These are phyloP conservation scores for Trichosporon sp. DNA, from an alignment of 1,284 basidiomycete genomes.

Conservation along the genomic window DNA sequence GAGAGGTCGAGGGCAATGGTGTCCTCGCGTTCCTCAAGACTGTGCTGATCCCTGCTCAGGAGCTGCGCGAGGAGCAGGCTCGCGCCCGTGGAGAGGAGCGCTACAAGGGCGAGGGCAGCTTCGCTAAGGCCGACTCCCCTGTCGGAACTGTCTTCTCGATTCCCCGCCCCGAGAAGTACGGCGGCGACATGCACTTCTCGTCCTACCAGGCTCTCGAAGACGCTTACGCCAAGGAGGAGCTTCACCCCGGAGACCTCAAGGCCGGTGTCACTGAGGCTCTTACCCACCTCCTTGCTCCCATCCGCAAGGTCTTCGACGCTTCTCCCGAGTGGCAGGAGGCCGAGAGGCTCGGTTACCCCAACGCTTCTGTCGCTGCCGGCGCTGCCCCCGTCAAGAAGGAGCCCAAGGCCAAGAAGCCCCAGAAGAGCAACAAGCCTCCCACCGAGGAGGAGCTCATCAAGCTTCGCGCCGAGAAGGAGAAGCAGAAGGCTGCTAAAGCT, in stretches of 20 bases:
- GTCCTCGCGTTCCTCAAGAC: conserved; percentile 82
- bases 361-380: conserved; percentile 50
- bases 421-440: conserved; percentile 33
- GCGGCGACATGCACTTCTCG: conserved; percentile 74
- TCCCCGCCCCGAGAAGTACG: conserved; percentile 69
- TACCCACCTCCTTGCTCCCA: conserved; percentile 71
- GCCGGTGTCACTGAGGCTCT: conserved; percentile 72
- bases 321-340: conserved; percentile 76
- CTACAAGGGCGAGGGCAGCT: conserved; percentile 52
- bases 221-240: conserved; percentile 69
- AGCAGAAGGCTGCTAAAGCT: conserved; percentile 43
- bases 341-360: conserved; percentile 79
- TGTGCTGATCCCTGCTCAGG: conserved; percentile 83
- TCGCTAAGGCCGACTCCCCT: conserved; percentile 65
- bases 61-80: conserved; percentile 62
- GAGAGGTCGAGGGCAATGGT: conserved; percentile 86
- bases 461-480: conserved; percentile 41
- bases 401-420: conserved; percentile 15
- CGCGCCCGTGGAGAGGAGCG: conserved; percentile 32
- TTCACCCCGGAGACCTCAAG: conserved; percentile 93
- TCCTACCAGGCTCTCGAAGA: conserved; percentile 64
- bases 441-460: conserved; percentile 46
- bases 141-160: conserved; percentile 79
- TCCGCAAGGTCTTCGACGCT: conserved; percentile 69
- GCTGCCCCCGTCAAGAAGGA: conserved; percentile 30